These are phyloP conservation scores for Lasiosphaeria hispida DNA, from an alignment of 495 filamentous ascomycete species.

Conservation along the genomic window DNA sequence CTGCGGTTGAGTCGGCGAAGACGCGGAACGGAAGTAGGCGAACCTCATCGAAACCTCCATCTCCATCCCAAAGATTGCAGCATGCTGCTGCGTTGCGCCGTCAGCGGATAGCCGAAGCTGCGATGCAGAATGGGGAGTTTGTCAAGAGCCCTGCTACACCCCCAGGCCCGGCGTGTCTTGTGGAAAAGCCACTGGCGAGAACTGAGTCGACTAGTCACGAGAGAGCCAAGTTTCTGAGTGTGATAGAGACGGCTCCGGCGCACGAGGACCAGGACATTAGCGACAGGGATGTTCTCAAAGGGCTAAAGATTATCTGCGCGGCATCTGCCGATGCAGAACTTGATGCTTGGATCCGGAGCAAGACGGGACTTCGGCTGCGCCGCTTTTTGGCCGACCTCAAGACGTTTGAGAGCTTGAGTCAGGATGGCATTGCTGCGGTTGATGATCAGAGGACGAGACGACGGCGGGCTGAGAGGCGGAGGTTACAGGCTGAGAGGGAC, in stretches of 20 bases:
- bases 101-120: conserved; percentile 11
- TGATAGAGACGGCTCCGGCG: neutral
- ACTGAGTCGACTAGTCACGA: neutral
- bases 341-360: conserved; percentile 42
- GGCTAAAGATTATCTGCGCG: conserved; percentile 46
- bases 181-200: neutral
- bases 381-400: conserved; percentile 47
- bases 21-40: neutral
- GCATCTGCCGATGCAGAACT: conserved; percentile 48
- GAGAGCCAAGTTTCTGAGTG: neutral
- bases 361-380: conserved; percentile 46
- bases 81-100: conserved; percentile 17
- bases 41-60: conserved; percentile 9
- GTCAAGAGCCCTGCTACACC: neutral
- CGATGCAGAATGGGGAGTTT: neutral
- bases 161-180: neutral
- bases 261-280: conserved; percentile 36
- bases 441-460: conserved; percentile 13
- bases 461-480: conserved; percentile 10
- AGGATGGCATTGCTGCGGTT: conserved; percentile 8
- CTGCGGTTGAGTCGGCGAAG: neutral
- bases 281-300: conserved; percentile 45
- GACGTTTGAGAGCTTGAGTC: conserved; percentile 40
- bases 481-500: neutral
- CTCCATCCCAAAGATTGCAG: conserved; percentile 19